Base-by-base conservation (phyloP, 352 stramenopile genomes). In the Phytophthora europaea region DNA sequence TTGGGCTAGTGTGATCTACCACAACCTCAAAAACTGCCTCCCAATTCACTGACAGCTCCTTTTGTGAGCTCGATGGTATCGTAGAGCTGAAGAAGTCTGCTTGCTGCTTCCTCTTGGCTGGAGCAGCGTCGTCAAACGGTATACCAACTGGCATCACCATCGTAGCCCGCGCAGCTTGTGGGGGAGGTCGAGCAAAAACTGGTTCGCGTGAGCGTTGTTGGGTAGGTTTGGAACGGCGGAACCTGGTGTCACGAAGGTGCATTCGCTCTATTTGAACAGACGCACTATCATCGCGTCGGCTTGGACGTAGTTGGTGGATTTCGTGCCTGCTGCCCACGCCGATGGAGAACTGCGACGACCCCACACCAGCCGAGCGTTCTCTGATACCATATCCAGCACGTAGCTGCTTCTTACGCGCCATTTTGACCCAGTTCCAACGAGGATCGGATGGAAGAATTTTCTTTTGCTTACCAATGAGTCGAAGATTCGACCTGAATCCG, bases 231-330 rank as follows among this genome's bases (percentile, higher is more conserved):
- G 56, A 56, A 51, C 76, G 67, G 71, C 78, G 38, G 38, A 18
- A 76, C 16, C 82, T 70, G 55, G 84, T 81, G n/a, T 88, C 67
- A 18, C 85, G 84, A 61, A 93, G 67, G n/a, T 82, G 72, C 18
- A 91, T 58, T n/a, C 79, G 72, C 43, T 75, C 73, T n/a, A 65
- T 71, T 78, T 91, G 85, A 51, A 91, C 79, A 1, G 67, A 79
- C 12, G 31, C 48, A 23, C 57, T 72, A 18, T 74, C 75, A 45
- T 78, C 73, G n/a, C 61, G 72, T 38, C 61, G 72, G 34, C 60
- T 75, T 28, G 55, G 54, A 4, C 38, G 60, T 55, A 18, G 18
- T 61, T 71, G 20, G 22, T 70, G 22, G 38, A 51, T 66, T 12
- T 23, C n/a, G 54, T 36, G 33, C 2, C 33, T 22, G 60, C 16